These are phyloP conservation scores for Teunomyces lycoperdinae DNA, from an alignment of 805 yeast species.

Conservation along the genomic window DNA sequence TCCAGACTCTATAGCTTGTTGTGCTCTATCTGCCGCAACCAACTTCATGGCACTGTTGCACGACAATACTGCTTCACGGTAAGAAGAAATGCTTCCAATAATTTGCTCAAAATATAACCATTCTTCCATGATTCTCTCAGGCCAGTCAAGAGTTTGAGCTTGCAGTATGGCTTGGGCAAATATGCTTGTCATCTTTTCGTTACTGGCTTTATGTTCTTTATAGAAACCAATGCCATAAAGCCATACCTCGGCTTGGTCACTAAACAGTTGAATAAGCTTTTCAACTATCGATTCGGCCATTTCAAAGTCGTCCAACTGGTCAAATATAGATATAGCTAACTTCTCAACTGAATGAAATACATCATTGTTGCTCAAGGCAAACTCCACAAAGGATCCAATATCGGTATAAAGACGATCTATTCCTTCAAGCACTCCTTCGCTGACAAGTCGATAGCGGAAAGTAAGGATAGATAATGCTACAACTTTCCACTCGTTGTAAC, in stretches of 20 bases:
- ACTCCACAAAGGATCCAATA: constrained; percentile 16
- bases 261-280: constrained; percentile 21
- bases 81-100: constrained; percentile 24
- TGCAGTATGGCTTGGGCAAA: constrained; percentile 30
- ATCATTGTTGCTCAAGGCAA: constrained; percentile 31
- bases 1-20: constrained; percentile 8
- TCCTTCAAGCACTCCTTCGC: constrained; percentile 2
- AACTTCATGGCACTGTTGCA: constrained; percentile 3
- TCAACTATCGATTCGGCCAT: constrained; percentile 23
- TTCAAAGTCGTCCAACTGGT: constrained; percentile 24
- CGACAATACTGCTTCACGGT: constrained; percentile 16
- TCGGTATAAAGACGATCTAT: constrained; percentile 17
- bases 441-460: constrained; percentile 3
- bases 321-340: constrained; percentile 33
- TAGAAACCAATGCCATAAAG: constrained; percentile 42
- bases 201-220: constrained; percentile 18
- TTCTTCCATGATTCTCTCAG: constrained; percentile 48
- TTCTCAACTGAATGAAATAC: constrained; percentile 45
- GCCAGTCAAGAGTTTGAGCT: constrained; percentile 42
- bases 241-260: constrained; percentile 47
- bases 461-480: constrained; percentile 24
- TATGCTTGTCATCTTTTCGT: constrained; percentile 18
- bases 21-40: constrained; percentile 13
- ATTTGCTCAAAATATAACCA: constrained; percentile 37
- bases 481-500: constrained; percentile 33